Evolutionary conservation across 2,329 filamentous ascomycete species (phyloP), one percentile per base, ranked within the genome.

Genomic region (Aspergillus eucalypticola): DNA sequence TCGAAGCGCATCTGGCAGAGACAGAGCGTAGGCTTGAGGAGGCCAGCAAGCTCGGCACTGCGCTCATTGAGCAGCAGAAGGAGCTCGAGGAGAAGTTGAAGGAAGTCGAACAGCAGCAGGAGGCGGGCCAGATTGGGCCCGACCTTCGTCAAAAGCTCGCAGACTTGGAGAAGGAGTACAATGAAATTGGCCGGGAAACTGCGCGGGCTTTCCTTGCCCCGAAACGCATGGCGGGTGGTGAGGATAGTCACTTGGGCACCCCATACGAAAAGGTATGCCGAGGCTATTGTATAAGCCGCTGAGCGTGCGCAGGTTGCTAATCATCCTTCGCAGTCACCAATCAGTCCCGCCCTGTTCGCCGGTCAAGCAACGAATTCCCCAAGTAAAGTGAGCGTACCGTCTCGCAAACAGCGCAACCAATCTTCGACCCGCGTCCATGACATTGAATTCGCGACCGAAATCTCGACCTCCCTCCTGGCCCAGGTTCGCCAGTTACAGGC

Each of bases 391-490:
- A 90, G 84, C 69, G 90, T 95, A 8, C 92, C 92, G 1, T 94
- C 91, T 67, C 87, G 94, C 67, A 95, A 93, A 74, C 86, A 95
- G 73, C 86, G 95, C 58, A 98, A 98, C 68, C 94, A 97, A 73
- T 90, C 91, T 2, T 86, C 90, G 8, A 95, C 88, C 72, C 88
- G 93, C 54, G 89, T 96, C 11, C 92, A 98, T 73, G 95, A 99
- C 71, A 96, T 99, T 72, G 92, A 97, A 69, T 96, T 99, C 72
- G 95, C 94, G n/a, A 93, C 95, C 54, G 94, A 99, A 73, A 97
- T 99, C 70, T 97, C 92, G 72, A 96, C 92, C 5, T 96, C 92
- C 2, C 83, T 99, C 54, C 88, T 99, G 54, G 88, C 90, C n/a
- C 95, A 98, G 78, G 90, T 99, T 54, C 89, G 95, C 63, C 92